These are phyloP conservation scores for Sequoia sempervirens DNA, from an alignment of 75 land plant species.

Conservation along the genomic window DNA sequence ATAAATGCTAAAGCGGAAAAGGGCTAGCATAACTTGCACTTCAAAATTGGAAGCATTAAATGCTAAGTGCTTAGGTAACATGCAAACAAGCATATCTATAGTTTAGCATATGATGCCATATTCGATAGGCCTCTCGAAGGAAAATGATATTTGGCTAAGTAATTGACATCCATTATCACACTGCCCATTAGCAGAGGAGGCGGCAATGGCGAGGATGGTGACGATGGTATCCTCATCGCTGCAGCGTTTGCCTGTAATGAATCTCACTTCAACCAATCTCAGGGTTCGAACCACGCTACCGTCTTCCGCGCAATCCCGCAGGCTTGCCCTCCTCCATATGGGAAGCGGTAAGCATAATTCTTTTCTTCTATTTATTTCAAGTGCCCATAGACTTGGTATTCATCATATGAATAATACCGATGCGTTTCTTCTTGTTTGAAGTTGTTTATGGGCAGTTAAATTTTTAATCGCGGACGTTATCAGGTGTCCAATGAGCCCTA, in stretches of 20 bases:
- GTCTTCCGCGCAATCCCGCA: conserved; percentile 18
- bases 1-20: too few relatives aligned
- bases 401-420: neutral
- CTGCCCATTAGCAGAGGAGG: neutral
- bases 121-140: neutral
- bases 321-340: conserved; percentile 34
- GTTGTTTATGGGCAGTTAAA: neutral
- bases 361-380: neutral
- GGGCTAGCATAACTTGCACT: too few relatives aligned
- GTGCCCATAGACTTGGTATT: neutral
- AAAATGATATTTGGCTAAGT: neutral
- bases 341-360: conserved; percentile 24
- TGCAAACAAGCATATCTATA: neutral
- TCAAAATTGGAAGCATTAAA: neutral
- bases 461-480: neutral
- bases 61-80: neutral
- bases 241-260: neutral
- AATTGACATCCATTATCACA: neutral
- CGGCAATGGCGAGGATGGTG: conserved; percentile 15
- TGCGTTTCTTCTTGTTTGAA: neutral
- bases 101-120: neutral
- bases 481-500: neutral
- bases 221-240: conserved; percentile 17
- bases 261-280: neutral
- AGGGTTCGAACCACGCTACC: neutral